These are phyloP conservation scores for Naganishia vaughanmartiniae DNA, from an alignment of 768 basidiomycete genomes.

Conservation along the genomic window DNA sequence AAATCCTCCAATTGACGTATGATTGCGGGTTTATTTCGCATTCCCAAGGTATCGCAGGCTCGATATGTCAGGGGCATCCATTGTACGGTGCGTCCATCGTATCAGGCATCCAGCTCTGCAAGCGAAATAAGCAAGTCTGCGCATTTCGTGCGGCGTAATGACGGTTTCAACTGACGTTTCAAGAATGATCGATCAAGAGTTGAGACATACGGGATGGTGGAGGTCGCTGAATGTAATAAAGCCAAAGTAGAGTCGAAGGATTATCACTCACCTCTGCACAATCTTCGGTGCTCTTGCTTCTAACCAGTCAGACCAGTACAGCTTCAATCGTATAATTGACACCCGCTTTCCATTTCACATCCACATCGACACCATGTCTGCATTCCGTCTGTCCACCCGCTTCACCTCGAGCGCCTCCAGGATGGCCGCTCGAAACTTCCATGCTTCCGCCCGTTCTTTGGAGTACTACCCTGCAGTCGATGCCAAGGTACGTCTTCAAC, in stretches of 20 bases:
- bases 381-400: conserved; percentile 11
- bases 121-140: not conserved
- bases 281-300: not conserved
- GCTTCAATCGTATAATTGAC: not conserved
- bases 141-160: not conserved
- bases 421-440: conserved; percentile 20
- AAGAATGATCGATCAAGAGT: not conserved
- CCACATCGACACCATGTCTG: not conserved
- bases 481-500: conserved; percentile 14
- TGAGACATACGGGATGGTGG: conserved; percentile 5
- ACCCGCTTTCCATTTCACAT: not conserved
- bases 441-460: conserved; percentile 24
- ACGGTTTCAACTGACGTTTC: not conserved
- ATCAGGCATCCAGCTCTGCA: not conserved
- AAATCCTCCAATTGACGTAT: too few relatives aligned
- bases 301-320: not conserved
- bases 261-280: not conserved
- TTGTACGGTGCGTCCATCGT: too few relatives aligned
- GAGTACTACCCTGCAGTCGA: conserved; percentile 25
- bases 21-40: too few relatives aligned
- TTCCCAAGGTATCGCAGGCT: too few relatives aligned
- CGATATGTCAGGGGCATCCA: too few relatives aligned
- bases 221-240: not conserved
- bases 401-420: conserved; percentile 4
- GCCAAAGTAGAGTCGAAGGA: not conserved